Conservation (phyloP, 75 land plant genomes). For the Chamaecyparis obtusa region DNA sequence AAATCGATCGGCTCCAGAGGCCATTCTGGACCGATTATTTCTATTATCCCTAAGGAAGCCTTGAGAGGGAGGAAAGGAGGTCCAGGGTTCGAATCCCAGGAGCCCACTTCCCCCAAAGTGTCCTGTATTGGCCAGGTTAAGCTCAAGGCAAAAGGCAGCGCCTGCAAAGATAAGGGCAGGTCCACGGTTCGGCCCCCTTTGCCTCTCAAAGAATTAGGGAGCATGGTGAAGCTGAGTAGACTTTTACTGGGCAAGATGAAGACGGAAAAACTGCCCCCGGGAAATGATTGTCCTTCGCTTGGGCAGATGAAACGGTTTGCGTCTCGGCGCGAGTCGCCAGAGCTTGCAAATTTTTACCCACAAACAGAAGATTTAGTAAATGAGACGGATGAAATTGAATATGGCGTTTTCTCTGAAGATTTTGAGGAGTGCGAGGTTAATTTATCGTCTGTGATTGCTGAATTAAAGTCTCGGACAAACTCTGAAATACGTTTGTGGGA, state of each 20-base stretch:
- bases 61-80: background rate
- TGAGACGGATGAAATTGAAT: background rate
- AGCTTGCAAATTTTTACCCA: background rate
- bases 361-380: background rate
- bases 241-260: background rate
- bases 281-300: background rate
- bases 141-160: background rate
- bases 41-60: constrained; percentile 47
- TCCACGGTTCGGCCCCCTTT: background rate
- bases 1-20: background rate
- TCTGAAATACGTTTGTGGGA: too few relatives aligned
- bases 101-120: constrained; percentile 1
- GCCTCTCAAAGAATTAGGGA: background rate
- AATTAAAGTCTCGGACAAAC: too few relatives aligned
- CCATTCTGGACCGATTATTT: constrained; percentile 45
- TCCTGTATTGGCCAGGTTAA: background rate
- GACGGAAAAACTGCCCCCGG: background rate
- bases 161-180: background rate
- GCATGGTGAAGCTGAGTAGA: background rate
- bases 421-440: too few relatives aligned
- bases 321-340: background rate
- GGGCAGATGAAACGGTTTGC: background rate
- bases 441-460: too few relatives aligned
- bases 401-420: background rate
- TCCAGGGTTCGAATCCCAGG: background rate